phyloP scores from a whole-genome alignment of 2,329 filamentous ascomycete species.

The Aureobasidium uvarum region DNA sequence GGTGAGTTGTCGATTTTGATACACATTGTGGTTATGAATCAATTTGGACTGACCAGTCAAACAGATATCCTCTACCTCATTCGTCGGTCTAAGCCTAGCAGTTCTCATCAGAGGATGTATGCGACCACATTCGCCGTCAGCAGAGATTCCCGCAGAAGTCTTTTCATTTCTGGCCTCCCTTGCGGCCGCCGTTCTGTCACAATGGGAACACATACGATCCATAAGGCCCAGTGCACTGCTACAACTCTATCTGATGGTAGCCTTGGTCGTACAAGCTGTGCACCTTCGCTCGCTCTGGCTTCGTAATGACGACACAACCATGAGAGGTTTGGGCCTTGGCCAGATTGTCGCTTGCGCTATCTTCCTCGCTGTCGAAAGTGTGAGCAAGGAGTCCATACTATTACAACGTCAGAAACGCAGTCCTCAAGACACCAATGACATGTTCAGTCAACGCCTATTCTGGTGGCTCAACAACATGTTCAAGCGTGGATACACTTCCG shows the following conservation, averaged over 20 bases:
- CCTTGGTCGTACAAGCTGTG: slow-evolving; percentile 35
- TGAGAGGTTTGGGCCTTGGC: slow-evolving; percentile 28
- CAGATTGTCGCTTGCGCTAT: slow-evolving; percentile 32
- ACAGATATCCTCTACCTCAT: slow-evolving; percentile 28
- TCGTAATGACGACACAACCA: slow-evolving; percentile 30
- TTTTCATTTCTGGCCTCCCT: slow-evolving; percentile 33
- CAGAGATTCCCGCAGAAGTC: slow-evolving; percentile 33
- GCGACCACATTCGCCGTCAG: slow-evolving; percentile 13
- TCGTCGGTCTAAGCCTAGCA: slow-evolving; percentile 32
- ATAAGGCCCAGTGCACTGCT: slow-evolving; percentile 35
- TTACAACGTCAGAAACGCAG: slow-evolving; percentile 31
- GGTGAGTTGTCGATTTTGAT: slow-evolving; percentile 9
- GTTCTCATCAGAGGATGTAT: slow-evolving; percentile 29
- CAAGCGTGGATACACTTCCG: slow-evolving; percentile 32
- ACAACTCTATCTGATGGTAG: slow-evolving; percentile 36
- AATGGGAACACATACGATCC: slow-evolving; percentile 35
- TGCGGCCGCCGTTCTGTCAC: slow-evolving; percentile 32
- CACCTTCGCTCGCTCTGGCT: slow-evolving; percentile 35
- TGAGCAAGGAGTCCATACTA: slow-evolving; percentile 33
- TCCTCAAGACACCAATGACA: slow-evolving; percentile 41
- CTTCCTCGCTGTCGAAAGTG: slow-evolving; percentile 35
- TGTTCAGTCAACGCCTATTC: slow-evolving; percentile 41
- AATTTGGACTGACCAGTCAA: background rate
- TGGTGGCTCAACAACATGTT: slow-evolving; percentile 42
- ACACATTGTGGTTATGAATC: background rate